These are phyloP conservation scores for Tardiomyces depauwii DNA, from an alignment of 1,139 yeast species.

Conservation along the genomic window DNA sequence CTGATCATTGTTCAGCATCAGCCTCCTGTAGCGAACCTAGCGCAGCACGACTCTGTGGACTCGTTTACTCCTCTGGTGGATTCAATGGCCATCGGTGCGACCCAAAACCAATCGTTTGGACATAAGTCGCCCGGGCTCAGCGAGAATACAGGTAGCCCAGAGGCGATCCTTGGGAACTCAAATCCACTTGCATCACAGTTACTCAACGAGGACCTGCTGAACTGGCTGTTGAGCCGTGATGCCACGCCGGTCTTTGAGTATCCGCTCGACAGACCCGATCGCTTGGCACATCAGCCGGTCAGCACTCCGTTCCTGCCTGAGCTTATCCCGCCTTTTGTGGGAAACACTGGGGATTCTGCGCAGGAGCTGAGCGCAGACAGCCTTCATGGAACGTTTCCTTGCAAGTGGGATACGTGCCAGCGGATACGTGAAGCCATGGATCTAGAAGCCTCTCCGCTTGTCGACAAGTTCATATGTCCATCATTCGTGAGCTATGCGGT, in stretches of 20 bases:
- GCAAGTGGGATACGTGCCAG: slow-evolving; percentile 10
- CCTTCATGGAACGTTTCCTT: slow-evolving; percentile 1
- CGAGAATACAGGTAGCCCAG: slow-evolving; percentile 12
- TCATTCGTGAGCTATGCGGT: slow-evolving; percentile 14
- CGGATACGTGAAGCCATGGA: slow-evolving; percentile 8
- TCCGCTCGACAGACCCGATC: neutral
- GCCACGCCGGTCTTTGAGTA: neutral
- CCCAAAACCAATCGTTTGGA: slow-evolving; percentile 4
- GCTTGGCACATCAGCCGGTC: neutral
- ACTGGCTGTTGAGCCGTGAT: slow-evolving; percentile 12
- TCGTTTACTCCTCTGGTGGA: no score
- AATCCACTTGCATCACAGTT: slow-evolving; percentile 15
- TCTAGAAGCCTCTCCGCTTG: slow-evolving; percentile 5
- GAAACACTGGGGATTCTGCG: neutral
- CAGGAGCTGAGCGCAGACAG: neutral
- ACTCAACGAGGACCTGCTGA: slow-evolving; percentile 16
- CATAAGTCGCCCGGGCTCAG: slow-evolving; percentile 9
- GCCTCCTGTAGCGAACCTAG: no score
- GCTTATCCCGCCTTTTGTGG: neutral
- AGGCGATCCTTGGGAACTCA: slow-evolving; percentile 16
- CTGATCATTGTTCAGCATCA: no score
- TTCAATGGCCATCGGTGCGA: neutral
- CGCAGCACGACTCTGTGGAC: no score
- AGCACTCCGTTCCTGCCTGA: neutral
- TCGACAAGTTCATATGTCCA: slow-evolving; percentile 14